Conservation (phyloP, 306 rosid species). For the Herpetospermum pedunculosum region DNA sequence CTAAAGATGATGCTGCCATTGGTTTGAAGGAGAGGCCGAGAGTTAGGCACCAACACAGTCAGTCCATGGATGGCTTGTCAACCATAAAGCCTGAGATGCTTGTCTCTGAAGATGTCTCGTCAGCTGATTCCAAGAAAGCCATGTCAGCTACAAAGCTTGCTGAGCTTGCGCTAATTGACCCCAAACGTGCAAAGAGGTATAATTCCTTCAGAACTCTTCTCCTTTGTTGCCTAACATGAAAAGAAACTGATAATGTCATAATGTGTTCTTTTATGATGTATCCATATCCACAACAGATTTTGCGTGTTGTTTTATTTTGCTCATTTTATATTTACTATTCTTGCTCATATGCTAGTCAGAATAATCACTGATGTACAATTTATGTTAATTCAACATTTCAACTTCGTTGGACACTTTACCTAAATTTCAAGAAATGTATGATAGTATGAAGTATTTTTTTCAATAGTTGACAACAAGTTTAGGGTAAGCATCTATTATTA, state of each 20-base stretch:
- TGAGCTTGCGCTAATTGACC: constrained; percentile 80
- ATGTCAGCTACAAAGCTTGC: constrained; percentile 81
- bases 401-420: not conserved
- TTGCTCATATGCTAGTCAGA: not conserved
- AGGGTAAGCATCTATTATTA: not conserved
- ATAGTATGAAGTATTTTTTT: not conserved
- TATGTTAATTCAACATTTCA: not conserved
- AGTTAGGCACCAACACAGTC: constrained; percentile 91
- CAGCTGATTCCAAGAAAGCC: constrained; percentile 66
- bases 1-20: constrained; percentile 25
- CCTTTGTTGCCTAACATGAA: not conserved
- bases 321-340: not conserved
- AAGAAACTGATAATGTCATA: not conserved
- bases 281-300: not conserved
- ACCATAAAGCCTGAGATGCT: constrained; percentile 69
- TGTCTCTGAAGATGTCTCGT: constrained; percentile 57
- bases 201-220: not conserved
- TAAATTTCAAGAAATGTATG: not conserved
- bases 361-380: not conserved
- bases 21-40: constrained; percentile 57
- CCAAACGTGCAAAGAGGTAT: constrained; percentile 94
- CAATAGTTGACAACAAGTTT: not conserved
- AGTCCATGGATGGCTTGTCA: constrained; percentile 89
- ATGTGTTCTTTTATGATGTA: not conserved
- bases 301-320: not conserved